Conservation (phyloP, 108 stramenopile genomes). For the Licmophora abbreviata region DNA sequence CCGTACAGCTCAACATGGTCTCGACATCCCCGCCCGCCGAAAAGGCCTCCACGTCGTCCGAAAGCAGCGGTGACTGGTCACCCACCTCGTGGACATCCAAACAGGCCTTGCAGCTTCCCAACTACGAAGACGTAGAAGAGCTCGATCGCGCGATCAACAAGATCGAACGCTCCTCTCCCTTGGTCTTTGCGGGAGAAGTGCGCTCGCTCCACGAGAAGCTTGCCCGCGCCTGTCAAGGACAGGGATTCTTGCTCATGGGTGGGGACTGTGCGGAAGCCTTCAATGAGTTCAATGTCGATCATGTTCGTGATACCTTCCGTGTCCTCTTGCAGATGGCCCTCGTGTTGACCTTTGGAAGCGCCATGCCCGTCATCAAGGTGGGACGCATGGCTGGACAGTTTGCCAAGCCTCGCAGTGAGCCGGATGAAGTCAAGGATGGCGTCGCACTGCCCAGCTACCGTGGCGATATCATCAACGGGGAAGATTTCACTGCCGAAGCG, state of each 20-base stretch:
- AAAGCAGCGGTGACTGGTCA: conserved; percentile 47
- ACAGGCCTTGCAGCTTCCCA: conserved; percentile 69
- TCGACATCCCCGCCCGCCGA: conserved; percentile 14
- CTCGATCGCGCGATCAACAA: conserved; percentile 41
- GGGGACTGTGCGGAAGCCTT: conserved; percentile 98
- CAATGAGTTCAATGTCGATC: conserved; percentile 90
- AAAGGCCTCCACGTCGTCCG: conserved; percentile 12
- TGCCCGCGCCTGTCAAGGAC: conserved; percentile 87
- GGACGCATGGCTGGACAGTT: conserved; percentile 98
- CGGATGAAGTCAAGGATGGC: conserved; percentile 79
- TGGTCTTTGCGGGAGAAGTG: conserved; percentile 91
- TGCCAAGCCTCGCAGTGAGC: conserved; percentile 93
- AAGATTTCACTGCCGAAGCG: conserved; percentile 87
- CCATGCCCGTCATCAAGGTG: conserved; percentile 94
- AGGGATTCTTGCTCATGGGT: conserved; percentile 97
- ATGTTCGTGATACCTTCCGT: conserved; percentile 92
- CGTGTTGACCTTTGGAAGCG: conserved; percentile 91
- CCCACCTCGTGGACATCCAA: conserved; percentile 69
- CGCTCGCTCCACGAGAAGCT: conserved; percentile 86
- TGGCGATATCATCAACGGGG: conserved; percentile 95
- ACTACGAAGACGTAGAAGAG: conserved; percentile 69
- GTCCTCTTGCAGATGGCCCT: conserved; percentile 92
- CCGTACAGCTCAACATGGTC: conserved; percentile 10
- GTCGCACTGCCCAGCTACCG: conserved; percentile 89
- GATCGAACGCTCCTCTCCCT: conserved; percentile 55